Evolutionary conservation across 495 filamentous ascomycete genomes (phyloP), one percentile per base, ranked within the genome.

Genomic region (Aspergillus taichungensis): DNA sequence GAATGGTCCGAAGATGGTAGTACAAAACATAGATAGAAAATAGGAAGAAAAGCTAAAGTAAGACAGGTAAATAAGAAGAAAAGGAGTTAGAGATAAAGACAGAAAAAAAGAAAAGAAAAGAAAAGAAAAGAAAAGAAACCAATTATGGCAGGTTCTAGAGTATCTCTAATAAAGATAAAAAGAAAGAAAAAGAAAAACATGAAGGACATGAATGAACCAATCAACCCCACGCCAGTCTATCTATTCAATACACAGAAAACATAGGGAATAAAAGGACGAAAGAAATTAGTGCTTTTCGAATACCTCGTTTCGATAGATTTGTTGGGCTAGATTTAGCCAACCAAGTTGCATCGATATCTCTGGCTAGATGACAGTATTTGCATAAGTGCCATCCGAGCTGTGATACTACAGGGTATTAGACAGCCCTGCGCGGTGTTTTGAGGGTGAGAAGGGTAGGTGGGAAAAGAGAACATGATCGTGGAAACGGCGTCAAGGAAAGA

Each of bases 231-330:
- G 27, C 50, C 41, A 38, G 50, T 52, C 50, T 53, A 53, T 53
- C 47, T 50, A 50, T 44, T 43, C 47, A 49, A 40, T 54, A 57
- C 51, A 51, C 29, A 24, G 36, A 46, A 31, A 11, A 46, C 39
- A 45, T 10, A 36, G 44, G 41, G 32, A 43, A 36, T 34, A 40
- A 49, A 46, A 43, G 6, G 7, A 48, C 47, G 38, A 49, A 51
- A 49, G 24, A 42, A 49, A 57, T 55, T 54, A 57, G 47, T 59
- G 46, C 53, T 59, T 59, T 60, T 56, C 28, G 45, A 10, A 8
- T 8, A 8, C 32, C 34, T 14, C 36, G n/a, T 8, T 6, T 5
- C 18, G 18, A 24, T 1, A 24, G 18, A 24, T 24, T 24, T 2
- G 18, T 24, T 4, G 18, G 18, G 4, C 18, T 24, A 24, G 4